These are phyloP conservation scores for Bipolaris victoriae DNA, from an alignment of 2,329 filamentous ascomycete species.

Conservation along the genomic window DNA sequence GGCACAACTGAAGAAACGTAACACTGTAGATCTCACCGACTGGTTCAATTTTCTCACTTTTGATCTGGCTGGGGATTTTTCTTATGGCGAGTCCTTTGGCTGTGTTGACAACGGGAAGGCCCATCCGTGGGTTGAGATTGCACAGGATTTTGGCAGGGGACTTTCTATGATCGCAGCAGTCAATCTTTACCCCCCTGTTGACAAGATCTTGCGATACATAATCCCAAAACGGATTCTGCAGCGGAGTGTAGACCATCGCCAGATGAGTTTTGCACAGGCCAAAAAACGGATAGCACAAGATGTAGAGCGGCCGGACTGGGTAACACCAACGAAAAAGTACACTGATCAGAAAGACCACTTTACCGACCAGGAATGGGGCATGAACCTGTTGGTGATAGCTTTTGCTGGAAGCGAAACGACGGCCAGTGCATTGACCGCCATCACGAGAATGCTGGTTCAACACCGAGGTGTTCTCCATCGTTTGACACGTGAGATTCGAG, in stretches of 20 bases:
- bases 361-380: constrained; percentile 45
- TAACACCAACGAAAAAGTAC: constrained; percentile 35
- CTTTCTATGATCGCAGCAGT: constrained; percentile 37
- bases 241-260: constrained; percentile 29
- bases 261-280: constrained; percentile 32
- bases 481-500: constrained; percentile 34
- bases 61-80: constrained; percentile 53
- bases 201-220: constrained; percentile 30
- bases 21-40: constrained; percentile 24
- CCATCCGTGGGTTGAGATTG: constrained; percentile 49
- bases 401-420: constrained; percentile 55
- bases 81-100: constrained; percentile 58
- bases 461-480: constrained; percentile 34
- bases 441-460: constrained; percentile 42
- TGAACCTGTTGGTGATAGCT: constrained; percentile 48
- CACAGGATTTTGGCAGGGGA: constrained; percentile 35
- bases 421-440: constrained; percentile 47
- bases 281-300: constrained; percentile 29
- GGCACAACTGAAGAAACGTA: constrained; percentile 23
- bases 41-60: constrained; percentile 33
- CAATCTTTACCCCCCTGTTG: constrained; percentile 33
- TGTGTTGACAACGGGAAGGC: constrained; percentile 46
- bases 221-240: constrained; percentile 35
- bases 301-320: constrained; percentile 35
- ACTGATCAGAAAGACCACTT: constrained; percentile 27